Percentiles rank a stretch among this genome's conserved stretches.
phyloP scores from a whole-genome alignment of 306 rosid species.

The Cucurbita argyrosperma region DNA sequence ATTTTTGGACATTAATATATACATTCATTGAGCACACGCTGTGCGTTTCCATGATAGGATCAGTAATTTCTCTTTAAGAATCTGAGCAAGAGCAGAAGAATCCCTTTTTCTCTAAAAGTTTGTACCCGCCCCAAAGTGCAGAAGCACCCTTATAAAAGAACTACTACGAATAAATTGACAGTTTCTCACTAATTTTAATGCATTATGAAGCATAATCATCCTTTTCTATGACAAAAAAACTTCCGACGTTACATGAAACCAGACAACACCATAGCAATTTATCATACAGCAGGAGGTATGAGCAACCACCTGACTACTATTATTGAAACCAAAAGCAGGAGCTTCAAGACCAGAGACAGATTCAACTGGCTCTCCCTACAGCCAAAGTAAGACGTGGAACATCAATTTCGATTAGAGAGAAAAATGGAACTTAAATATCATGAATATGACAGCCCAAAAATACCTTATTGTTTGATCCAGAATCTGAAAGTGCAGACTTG shows the following conservation, averaged over 20 bases:
- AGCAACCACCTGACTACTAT: conserved; percentile 3
- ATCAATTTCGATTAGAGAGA: neutral
- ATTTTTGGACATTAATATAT: neutral
- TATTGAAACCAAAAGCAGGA: neutral
- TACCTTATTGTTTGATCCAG: conserved; percentile 29
- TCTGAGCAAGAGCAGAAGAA: neutral
- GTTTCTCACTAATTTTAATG: neutral
- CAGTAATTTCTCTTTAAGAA: neutral
- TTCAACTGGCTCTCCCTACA: neutral
- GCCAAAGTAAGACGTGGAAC: neutral
- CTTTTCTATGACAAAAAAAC: neutral
- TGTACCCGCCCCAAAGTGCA: neutral
- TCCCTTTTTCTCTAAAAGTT: neutral
- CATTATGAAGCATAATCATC: neutral
- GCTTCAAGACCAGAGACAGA: neutral
- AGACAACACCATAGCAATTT: neutral
- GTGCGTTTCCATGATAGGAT: neutral
- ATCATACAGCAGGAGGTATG: neutral
- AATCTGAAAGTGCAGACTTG: conserved; percentile 22
- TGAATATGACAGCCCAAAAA: neutral
- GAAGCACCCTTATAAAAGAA: neutral
- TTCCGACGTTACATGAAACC: neutral
- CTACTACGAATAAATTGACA: neutral
- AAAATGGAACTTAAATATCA: neutral
- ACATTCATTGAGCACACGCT: neutral